Base-by-base conservation (phyloP, 305 asterid species). In the Striga hermonthica region DNA sequence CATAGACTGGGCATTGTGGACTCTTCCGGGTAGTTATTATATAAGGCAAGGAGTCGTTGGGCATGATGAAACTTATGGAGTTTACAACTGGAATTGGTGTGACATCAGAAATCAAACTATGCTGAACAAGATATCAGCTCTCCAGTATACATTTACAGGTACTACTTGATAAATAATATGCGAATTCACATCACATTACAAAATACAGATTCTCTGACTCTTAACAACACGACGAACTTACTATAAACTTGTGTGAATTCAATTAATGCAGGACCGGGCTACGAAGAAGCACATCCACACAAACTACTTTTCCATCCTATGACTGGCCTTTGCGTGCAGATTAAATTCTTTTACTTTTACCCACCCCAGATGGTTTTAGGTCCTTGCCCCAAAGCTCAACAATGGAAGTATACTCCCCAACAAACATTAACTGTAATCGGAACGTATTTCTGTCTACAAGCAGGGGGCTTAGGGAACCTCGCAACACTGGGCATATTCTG, bases 1-100 rank as follows among this genome's bases (percentile, higher is more conserved):
- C 64, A 48, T 88, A 43, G 97, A 90, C 28, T 90, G 95, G 97
- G 96, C 97, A 14, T 37, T 86, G 50, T 90, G 99, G 99, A 81
- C 92, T 55, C 90, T 90, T 7, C 80, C 72, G 5, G 97, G 97
- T 15, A 93, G 97, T 69, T 88, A 93, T 48, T 93, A 90, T 50
- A 38, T 80, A 34, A 76, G 97, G 70, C 79, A 86, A 71, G 95
- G 97, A 36, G 78, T 78, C 0, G 74, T 74, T 64, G 97, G 95
- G 16, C 6, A 60, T 14, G 81, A 88, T 59, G 99, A 90, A 78
- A 76, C 77, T 55, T 93, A 90, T 65, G 97, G 99, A 31, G 75
- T 93, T 72, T 79, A 81, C 71, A 54, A 78, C 43, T 86, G 91
- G 95, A 83, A 90, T 81, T 94, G 99, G 99, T 67, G 82, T 60